A percentile compares a stretch with the other conserved stretches of the same genome.
Conservation (phyloP, 768 basidiomycete genomes). For the Tulasnella sp. region DNA sequence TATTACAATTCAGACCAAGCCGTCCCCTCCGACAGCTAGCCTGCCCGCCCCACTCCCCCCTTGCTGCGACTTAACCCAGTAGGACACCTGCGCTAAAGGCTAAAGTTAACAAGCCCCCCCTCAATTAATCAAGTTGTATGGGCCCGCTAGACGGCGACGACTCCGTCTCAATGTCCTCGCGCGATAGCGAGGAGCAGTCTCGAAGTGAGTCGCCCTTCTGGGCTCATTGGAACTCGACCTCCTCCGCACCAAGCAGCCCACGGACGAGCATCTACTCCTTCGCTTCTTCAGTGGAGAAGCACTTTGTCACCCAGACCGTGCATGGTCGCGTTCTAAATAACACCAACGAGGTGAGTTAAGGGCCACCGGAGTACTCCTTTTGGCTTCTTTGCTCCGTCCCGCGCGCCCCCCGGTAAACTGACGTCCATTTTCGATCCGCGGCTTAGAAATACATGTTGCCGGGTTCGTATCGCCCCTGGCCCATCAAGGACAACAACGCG, state of each 20-base stretch:
- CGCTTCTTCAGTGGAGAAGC: constrained; percentile 26
- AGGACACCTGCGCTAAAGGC: background rate
- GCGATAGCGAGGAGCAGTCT: background rate
- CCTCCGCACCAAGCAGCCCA: constrained; percentile 10
- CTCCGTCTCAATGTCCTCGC: background rate
- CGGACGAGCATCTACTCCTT: constrained; percentile 22
- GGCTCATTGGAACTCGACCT: background rate
- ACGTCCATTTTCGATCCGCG: background rate
- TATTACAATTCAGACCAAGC: background rate
- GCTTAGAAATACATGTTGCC: constrained; percentile 24
- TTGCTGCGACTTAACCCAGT: background rate
- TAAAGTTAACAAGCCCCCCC: background rate
- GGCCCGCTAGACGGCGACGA: background rate
- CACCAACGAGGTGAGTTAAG: constrained; percentile 5
- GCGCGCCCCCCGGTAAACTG: background rate
- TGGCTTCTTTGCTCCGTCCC: background rate
- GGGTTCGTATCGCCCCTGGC: background rate
- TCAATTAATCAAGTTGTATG: background rate
- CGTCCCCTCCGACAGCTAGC: too few relatives aligned
- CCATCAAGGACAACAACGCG: too few relatives aligned
- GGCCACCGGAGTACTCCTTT: background rate
- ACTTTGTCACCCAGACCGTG: background rate
- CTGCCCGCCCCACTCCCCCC: too few relatives aligned
- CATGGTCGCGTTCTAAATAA: constrained; percentile 15
- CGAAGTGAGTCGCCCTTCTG: constrained; percentile 15